Evolutionary conservation across 73 alveolate genomes (phyloP).

Genomic region (Paramecium primaurelia): DNA sequence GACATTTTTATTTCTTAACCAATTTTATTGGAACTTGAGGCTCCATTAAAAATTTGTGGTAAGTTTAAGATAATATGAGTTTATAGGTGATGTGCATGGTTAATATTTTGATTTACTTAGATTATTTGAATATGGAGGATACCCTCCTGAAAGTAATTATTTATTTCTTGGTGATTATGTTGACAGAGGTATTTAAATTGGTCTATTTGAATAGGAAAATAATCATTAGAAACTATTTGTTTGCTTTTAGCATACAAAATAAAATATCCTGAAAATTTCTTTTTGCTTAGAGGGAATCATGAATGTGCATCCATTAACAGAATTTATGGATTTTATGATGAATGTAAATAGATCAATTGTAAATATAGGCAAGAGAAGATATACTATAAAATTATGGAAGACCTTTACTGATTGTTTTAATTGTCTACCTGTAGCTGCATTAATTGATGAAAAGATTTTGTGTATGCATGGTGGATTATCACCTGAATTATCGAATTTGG

Average conservation of each 20-base stretch:
- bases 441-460: conserved; percentile 96
- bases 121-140: conserved; percentile 94
- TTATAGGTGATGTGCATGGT: conserved; percentile 92
- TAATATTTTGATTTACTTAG: conserved; percentile 92
- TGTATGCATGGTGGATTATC: conserved; percentile 99
- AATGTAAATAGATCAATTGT: conserved; percentile 74
- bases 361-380: conserved; percentile 73
- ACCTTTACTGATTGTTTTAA: conserved; percentile 99
- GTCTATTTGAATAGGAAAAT: conserved; percentile 60
- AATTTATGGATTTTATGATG: conserved; percentile 98
- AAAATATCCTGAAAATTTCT: conserved; percentile 98
- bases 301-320: conserved; percentile 99
- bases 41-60: conserved; percentile 72
- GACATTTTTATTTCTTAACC: conserved; percentile 86
- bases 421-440: conserved; percentile 98
- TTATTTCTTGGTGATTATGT: conserved; percentile 97
- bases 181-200: conserved; percentile 77
- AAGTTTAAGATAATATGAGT: conserved; percentile 12
- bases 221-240: conserved; percentile 91
- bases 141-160: conserved; percentile 96
- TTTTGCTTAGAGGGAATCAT: conserved; percentile 98
- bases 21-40: conserved; percentile 83
- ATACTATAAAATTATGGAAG: conserved; percentile 98
- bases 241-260: conserved; percentile 93
- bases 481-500: conserved; percentile 91